Conservation (phyloP, 768 basidiomycete species). For the Leccinum uliginosum region DNA sequence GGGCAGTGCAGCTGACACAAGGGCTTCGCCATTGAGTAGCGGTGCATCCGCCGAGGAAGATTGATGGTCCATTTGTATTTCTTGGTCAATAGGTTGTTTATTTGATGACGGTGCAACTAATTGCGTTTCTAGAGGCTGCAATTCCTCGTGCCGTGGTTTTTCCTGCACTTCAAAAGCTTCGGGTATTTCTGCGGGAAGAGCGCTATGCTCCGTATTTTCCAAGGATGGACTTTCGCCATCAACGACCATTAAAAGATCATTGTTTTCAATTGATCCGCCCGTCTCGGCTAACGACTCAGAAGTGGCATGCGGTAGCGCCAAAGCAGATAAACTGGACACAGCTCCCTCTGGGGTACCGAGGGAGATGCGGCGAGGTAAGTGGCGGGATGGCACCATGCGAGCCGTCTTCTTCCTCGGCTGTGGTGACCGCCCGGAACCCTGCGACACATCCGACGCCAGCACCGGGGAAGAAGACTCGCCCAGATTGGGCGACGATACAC, state of each 20-base stretch:
- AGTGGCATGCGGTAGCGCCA: neutral
- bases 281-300: neutral
- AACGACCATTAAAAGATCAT: constrained; percentile 1
- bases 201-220: neutral
- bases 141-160: neutral
- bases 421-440: neutral
- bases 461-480: neutral
- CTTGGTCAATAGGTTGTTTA: neutral
- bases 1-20: neutral
- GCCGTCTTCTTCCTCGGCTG: constrained; percentile 19
- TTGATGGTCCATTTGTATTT: neutral
- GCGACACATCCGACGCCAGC: neutral
- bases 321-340: neutral
- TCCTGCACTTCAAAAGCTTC: neutral
- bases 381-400: constrained; percentile 24
- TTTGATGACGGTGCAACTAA: neutral
- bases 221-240: neutral
- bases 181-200: neutral
- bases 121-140: neutral
- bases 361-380: constrained; percentile 18
- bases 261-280: neutral
- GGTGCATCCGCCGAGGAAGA: neutral
- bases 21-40: neutral
- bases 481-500: neutral
- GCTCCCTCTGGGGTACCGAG: neutral